These are phyloP conservation scores for Trichaptum fuscoviolaceum DNA, from an alignment of 768 basidiomycete genomes.

Conservation along the genomic window DNA sequence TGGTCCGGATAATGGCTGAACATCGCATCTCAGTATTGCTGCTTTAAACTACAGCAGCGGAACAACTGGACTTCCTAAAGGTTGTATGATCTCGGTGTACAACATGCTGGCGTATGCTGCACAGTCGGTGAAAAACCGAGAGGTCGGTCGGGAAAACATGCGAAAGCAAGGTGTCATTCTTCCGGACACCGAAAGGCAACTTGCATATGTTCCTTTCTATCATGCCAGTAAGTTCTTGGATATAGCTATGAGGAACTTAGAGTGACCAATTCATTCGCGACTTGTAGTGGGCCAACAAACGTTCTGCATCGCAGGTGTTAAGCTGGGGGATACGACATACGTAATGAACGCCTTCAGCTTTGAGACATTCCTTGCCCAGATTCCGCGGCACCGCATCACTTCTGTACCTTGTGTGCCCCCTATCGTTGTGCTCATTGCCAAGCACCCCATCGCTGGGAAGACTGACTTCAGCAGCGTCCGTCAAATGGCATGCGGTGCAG, in stretches of 20 bases:
- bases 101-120: background rate
- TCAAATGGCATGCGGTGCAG: conserved; percentile 31
- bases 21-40: background rate
- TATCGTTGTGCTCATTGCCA: conserved; percentile 29
- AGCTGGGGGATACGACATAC: conserved; percentile 1
- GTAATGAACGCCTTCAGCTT: conserved; percentile 5
- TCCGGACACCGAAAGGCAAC: background rate
- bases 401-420: conserved; percentile 26
- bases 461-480: conserved; percentile 29
- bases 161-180: background rate
- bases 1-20: background rate
- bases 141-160: background rate
- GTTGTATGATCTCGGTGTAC: conserved; percentile 1
- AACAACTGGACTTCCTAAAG: conserved; percentile 3
- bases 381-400: conserved; percentile 6
- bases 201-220: conserved; percentile 2
- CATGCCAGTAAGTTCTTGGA: background rate
- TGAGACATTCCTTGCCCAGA: background rate
- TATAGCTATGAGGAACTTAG: background rate
- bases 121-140: background rate
- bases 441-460: conserved; percentile 26
- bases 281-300: background rate
- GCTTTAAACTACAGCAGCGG: background rate
- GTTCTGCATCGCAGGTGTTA: background rate
- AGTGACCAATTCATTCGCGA: background rate